Evolutionary conservation across 1,284 basidiomycete genomes (phyloP).

Genomic region (Boletellus dicymbophilus): DNA sequence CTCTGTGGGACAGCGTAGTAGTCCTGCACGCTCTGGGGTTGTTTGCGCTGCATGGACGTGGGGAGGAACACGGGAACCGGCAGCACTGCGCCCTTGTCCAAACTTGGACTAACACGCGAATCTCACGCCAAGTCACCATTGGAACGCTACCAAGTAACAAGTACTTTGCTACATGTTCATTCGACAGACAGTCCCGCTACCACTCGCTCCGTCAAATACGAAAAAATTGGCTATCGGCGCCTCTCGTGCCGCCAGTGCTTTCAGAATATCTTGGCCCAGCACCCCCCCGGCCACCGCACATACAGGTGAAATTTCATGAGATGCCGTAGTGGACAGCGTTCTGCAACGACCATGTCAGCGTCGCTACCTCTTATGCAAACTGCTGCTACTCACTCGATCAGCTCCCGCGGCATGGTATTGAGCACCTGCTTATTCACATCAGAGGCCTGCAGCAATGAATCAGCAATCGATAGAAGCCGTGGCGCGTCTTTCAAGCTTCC

Average conservation of each 20-base stretch:
- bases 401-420: constrained; percentile 50
- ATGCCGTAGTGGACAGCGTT: constrained; percentile 65
- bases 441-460: constrained; percentile 58
- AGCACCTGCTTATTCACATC: constrained; percentile 74
- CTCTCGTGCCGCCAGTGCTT: constrained; percentile 88
- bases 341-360: constrained; percentile 37
- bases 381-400: constrained; percentile 52
- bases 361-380: constrained; percentile 2
- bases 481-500: constrained; percentile 45
- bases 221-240: constrained; percentile 93
- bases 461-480: constrained; percentile 65
- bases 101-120: constrained; percentile 18
- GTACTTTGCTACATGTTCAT: constrained; percentile 49
- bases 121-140: constrained; percentile 11
- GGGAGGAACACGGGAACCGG: constrained; percentile 7
- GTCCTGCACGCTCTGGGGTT: constrained; percentile 29
- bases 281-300: constrained; percentile 94
- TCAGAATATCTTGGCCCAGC: constrained; percentile 93
- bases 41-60: constrained; percentile 37
- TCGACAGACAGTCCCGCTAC: constrained; percentile 67
- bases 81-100: constrained; percentile 13
- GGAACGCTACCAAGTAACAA: no score
- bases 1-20: constrained; percentile 55
- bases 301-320: constrained; percentile 87
- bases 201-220: constrained; percentile 83